Evolutionary conservation across 495 filamentous ascomycete genomes (phyloP), one percentile per base, ranked within the genome.

Genomic region (Xylaria intraflava): DNA sequence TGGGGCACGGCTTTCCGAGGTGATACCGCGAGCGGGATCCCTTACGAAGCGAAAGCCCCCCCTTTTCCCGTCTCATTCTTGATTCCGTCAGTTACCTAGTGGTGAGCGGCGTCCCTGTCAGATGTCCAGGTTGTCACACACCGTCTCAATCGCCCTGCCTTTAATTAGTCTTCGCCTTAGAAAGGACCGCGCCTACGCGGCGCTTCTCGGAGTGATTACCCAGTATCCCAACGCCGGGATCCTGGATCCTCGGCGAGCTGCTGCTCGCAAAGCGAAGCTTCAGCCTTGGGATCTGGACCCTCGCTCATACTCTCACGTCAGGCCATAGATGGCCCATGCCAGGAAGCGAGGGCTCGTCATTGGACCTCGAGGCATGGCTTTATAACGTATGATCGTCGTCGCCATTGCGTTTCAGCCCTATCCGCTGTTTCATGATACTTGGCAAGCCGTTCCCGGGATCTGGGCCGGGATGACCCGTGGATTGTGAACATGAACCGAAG

Each of bases 341-440:
- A 29, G 9, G 27, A 29, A 29, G 27, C 27, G 27, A 29, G 9
- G 27, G 27, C 27, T 29, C 27, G 9, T 29, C 27, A 29, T 29
- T 29, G 4, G 27, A 29, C 27, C 9, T 29, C 27, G n/a, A n/a
- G n/a, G n/a, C n/a, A n/a, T n/a, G 27, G 4, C 9, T 29, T 9
- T 33, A 33, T 6, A n/a, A n/a, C n/a, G n/a, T 33, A 33, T 33
- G 4, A 33, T 66, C 74, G 79, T 59, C 69, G 77, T 51, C 71
- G 75, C 63, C 76, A 78, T 65, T 86, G 86, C 22, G 83, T 84
- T 56, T 66, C 64, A 50, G 69, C 59, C 51, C 66, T 70, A 31
- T 53, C 65, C 38, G 56, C 57, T 45, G 69, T 72, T 62, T 65
- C 56, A 58, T 54, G 38, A 53, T 54, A 30, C 45, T 73, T 67